Conservation (phyloP, 495 filamentous ascomycete genomes). For the Hamigera avellanea region DNA sequence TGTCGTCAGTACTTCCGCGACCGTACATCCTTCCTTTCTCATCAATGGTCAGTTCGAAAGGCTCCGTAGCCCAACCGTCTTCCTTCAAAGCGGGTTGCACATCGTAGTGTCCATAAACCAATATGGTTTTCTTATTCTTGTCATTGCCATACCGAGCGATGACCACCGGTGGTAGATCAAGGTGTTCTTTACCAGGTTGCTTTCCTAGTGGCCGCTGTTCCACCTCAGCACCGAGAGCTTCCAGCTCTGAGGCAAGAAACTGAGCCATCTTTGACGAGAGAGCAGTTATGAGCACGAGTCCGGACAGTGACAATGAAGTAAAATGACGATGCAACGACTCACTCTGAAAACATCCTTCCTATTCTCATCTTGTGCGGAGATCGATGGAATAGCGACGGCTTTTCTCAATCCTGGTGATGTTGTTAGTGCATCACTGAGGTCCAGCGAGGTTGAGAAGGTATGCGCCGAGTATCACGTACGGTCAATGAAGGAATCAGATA, state of each 20-base stretch:
- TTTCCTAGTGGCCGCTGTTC: conserved; percentile 75
- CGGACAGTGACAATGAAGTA: no score
- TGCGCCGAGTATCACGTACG: conserved; percentile 32
- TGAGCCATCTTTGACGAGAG: conserved; percentile 64
- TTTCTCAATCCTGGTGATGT: conserved; percentile 53
- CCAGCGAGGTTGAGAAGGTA: no score
- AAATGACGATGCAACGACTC: conserved; percentile 4
- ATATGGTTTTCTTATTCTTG: conserved; percentile 81
- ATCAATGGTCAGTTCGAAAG: conserved; percentile 82
- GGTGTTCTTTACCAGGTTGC: conserved; percentile 78
- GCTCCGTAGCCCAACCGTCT: conserved; percentile 95
- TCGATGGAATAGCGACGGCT: conserved; percentile 90
- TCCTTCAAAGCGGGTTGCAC: conserved; percentile 89
- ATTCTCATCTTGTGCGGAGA: conserved; percentile 82
- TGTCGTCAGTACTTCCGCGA: conserved; percentile 93
- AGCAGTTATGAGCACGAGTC: no score
- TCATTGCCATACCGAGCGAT: conserved; percentile 86
- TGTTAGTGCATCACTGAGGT: not conserved
- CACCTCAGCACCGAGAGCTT: conserved; percentile 71
- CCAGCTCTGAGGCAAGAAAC: conserved; percentile 75
- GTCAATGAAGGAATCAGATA: conserved; percentile 78
- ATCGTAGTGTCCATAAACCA: conserved; percentile 98
- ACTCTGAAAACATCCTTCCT: conserved; percentile 76
- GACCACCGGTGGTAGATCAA: conserved; percentile 86
- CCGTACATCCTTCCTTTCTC: conserved; percentile 90